Evolutionary conservation across 2,329 filamentous ascomycete species (phyloP).

Genomic region (Teratosphaeria pseudoeucalypti): DNA sequence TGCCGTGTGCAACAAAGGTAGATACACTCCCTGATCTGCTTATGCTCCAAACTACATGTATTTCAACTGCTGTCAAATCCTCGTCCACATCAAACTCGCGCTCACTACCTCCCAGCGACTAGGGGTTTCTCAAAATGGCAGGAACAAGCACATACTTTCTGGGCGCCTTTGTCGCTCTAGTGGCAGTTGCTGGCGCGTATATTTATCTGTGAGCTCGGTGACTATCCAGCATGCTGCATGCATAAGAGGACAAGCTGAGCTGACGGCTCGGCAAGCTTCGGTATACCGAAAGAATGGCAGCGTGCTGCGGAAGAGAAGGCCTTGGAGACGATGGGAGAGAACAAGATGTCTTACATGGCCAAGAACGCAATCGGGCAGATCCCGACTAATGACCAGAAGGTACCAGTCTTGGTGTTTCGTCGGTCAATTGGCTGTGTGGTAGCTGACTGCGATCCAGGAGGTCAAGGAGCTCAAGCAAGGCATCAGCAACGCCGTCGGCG

Average conservation of each 20-base stretch:
- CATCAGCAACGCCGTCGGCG: conserved; percentile 22
- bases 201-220: conserved; percentile 27
- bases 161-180: conserved; percentile 20
- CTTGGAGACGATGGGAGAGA: conserved; percentile 43
- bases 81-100: background rate
- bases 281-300: conserved; percentile 38
- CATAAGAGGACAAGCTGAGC: background rate
- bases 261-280: conserved; percentile 24
- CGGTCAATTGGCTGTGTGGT: background rate
- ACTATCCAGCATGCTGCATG: background rate
- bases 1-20: background rate
- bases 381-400: conserved; percentile 24
- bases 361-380: conserved; percentile 21
- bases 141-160: conserved; percentile 12
- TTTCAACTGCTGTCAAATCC: background rate
- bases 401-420: background rate
- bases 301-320: conserved; percentile 37
- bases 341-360: conserved; percentile 32
- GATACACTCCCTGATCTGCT: background rate
- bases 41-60: background rate
- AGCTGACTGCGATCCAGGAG: conserved; percentile 11
- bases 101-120: background rate
- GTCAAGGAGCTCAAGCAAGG: conserved; percentile 26
- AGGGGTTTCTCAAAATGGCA: conserved; percentile 10
- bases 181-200: conserved; percentile 28